Base-by-base conservation (phyloP, 2,329 filamentous ascomycete species). In the Botrytis galanthina region DNA sequence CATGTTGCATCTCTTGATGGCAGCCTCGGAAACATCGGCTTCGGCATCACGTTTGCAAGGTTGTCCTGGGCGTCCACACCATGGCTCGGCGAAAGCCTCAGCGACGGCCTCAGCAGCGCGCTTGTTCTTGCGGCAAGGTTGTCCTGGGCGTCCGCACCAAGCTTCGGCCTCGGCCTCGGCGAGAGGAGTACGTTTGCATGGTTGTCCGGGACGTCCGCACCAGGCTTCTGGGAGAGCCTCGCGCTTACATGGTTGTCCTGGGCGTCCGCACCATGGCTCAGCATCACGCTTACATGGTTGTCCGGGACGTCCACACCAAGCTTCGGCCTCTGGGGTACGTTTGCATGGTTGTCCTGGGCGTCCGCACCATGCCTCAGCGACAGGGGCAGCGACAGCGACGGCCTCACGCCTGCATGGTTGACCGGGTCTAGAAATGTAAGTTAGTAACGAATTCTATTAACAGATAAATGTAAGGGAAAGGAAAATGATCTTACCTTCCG, bases 211-310 rank as follows among this genome's bases (percentile, higher is more conserved):
- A 16, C 51, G 62, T 62, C 73, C 73, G 51, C 73, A 74, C 35
- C 73, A 79, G 54, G 79, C 75, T 57, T 74, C 75, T 35, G 75
- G 72, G 35, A 79, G 61, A 22, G 70, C 32, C 26, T 73, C 51
- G 48, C 73, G 74, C n/a, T 70, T 70, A n/a, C 70, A 71, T 29
- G n/a, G n/a, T 22, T 71, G 57, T 9, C 69, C 69, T 12, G 69
- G 69, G 32, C 57, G 51, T 44, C 69, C 69, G 39, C 69, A 71
- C 71, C 61, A 73, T 37, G 44, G 59, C 59, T 73, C 67, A 16
- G 71, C 71, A 26, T 67, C 71, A 42, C 71, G 62, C 20, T 69
- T 73, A 59, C 72, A 73, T 32, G 68, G 68, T 22, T 73, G 64
- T 14, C 71, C 71, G 26, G 62, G 63, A 26, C 46, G 64, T 22